Percentiles rank a stretch among this genome's conserved stretches.
Evolutionary conservation across 768 basidiomycete species (phyloP).

Genomic region (Pholiota microspora): DNA sequence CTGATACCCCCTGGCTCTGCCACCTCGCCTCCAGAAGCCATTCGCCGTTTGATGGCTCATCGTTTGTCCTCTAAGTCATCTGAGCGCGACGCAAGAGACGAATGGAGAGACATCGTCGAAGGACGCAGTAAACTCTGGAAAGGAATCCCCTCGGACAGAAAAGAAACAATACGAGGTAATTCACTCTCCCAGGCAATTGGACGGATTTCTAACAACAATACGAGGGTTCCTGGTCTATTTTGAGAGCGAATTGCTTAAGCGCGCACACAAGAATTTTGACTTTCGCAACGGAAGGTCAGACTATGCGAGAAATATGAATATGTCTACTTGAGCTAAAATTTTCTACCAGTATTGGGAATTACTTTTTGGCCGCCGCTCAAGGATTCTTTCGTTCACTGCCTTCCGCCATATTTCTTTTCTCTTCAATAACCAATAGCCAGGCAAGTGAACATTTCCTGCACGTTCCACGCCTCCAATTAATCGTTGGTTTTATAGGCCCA

Average conservation of each 20-base stretch:
- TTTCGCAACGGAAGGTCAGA: conserved; percentile 82
- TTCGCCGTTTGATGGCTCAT: conserved; percentile 75
- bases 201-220: not conserved
- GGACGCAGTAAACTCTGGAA: conserved; percentile 79
- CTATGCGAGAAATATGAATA: not conserved
- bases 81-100: conserved; percentile 77
- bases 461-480: not conserved
- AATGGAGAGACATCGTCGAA: conserved; percentile 92
- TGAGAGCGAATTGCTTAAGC: conserved; percentile 80
- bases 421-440: conserved; percentile 84
- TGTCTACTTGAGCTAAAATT: not conserved
- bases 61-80: conserved; percentile 69
- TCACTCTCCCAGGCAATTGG: not conserved
- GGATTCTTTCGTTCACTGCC: conserved; percentile 91
- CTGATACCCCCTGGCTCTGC: conserved; percentile 70
- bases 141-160: conserved; percentile 85
- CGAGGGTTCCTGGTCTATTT: conserved; percentile 91
- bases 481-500: conserved; percentile 44
- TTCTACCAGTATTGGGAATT: conserved; percentile 73
- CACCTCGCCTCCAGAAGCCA: conserved; percentile 65
- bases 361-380: conserved; percentile 86
- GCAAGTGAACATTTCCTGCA: conserved; percentile 18
- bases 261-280: conserved; percentile 93
- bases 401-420: conserved; percentile 91
- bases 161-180: conserved; percentile 86